Evolutionary conservation across 139 green algal species (phyloP).

Genomic region (Bryopsis sp.): DNA sequence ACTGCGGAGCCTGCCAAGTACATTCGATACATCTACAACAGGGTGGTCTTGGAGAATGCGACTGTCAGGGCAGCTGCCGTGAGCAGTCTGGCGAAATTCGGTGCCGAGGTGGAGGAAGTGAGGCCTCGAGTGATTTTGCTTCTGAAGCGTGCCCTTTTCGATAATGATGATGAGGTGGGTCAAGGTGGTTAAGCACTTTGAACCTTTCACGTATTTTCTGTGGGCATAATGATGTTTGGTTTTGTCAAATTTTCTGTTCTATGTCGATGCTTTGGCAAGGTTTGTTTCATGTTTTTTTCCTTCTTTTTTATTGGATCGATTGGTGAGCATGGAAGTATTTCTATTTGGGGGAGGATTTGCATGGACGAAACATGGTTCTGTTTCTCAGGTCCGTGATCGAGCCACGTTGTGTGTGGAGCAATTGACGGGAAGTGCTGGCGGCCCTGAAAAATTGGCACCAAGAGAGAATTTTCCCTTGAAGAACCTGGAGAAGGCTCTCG

Average conservation of each 20-base stretch:
- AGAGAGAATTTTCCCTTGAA: slow-evolving; percentile 59
- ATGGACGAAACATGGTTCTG: neutral
- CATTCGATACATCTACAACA: slow-evolving; percentile 99
- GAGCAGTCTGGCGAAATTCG: slow-evolving; percentile 81
- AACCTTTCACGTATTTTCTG: neutral
- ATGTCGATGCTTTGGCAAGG: too few species aligned
- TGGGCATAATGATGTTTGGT: too few species aligned
- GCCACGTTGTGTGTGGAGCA: slow-evolving; percentile 87
- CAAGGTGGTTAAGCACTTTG: slow-evolving; percentile 7
- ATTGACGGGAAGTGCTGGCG: slow-evolving; percentile 51
- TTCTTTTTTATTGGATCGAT: too few species aligned
- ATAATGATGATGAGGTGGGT: slow-evolving; percentile 93
- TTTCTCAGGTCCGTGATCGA: slow-evolving; percentile 78
- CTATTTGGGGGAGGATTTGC: too few species aligned
- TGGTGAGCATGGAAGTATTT: too few species aligned
- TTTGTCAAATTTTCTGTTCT: too few species aligned
- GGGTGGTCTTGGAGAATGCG: slow-evolving; percentile 97
- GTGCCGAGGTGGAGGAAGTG: slow-evolving; percentile 47
- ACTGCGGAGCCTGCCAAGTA: slow-evolving; percentile 67
- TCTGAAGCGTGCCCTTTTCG: slow-evolving; percentile 80
- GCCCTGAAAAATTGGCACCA: slow-evolving; percentile 21
- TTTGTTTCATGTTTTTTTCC: too few species aligned
- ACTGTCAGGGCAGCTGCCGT: slow-evolving; percentile 92
- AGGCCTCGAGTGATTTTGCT: slow-evolving; percentile 72
- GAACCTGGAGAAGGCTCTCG: slow-evolving; percentile 71